Conservation (phyloP, 192 early-diverging fungal genomes). For the Lobosporangium transversale region DNA sequence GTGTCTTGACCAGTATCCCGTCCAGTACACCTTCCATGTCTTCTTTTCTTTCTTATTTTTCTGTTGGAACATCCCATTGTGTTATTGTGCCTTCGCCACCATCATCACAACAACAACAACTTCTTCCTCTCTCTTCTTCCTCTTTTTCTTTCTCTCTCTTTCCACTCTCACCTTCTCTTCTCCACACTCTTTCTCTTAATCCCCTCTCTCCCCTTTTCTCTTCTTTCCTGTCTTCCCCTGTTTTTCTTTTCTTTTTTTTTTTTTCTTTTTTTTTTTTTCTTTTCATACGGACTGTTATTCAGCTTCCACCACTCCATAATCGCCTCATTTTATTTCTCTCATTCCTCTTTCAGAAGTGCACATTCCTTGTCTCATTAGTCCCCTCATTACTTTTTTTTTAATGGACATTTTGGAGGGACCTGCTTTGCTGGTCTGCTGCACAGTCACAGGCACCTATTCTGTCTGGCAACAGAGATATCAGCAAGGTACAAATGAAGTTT, state of each 20-base stretch:
- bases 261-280: background rate
- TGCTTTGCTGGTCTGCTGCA: conserved; percentile 32
- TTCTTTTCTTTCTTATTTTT: no score
- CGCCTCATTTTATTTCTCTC: background rate
- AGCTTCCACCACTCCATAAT: background rate
- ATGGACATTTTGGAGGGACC: conserved; percentile 53
- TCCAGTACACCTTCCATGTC: no score
- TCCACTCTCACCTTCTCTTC: background rate
- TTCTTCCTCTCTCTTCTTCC: background rate
- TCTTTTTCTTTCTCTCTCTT: background rate
- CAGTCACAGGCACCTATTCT: conserved; percentile 18
- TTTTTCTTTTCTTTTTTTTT: background rate
- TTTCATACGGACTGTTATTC: background rate
- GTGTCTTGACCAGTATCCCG: no score
- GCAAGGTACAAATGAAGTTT: conserved; percentile 24
- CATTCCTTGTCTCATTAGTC: background rate
- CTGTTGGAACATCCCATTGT: no score
- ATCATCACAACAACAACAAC: no score
- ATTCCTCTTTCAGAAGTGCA: background rate
- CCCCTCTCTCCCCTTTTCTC: background rate
- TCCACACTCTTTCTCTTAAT: background rate
- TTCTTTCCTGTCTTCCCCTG: background rate
- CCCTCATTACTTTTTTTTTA: conserved; percentile 10
- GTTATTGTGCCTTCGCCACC: no score
- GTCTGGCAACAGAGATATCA: conserved; percentile 43